phyloP scores from a whole-genome alignment of 768 basidiomycete genomes.

The Rhizopogon roseolus region DNA sequence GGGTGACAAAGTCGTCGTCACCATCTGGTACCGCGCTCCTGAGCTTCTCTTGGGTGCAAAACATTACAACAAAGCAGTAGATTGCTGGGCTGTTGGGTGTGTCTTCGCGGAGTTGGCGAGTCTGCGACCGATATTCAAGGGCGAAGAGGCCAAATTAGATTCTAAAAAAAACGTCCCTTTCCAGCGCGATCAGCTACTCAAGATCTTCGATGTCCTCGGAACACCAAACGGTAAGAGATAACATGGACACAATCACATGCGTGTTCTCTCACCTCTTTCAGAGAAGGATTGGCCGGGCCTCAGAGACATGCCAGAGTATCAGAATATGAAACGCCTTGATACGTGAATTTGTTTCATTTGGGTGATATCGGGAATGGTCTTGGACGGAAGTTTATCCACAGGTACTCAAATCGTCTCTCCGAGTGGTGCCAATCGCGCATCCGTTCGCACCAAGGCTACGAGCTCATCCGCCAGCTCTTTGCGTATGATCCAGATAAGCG shows the following conservation, averaged over 20 bases:
- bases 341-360: slow-evolving; percentile 36
- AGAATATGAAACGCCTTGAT: slow-evolving; percentile 76
- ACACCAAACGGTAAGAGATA: slow-evolving; percentile 71
- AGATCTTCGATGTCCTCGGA: slow-evolving; percentile 94
- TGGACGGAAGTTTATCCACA: slow-evolving; percentile 17
- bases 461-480: slow-evolving; percentile 84
- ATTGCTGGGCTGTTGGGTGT: slow-evolving; percentile 97
- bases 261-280: slow-evolving; percentile 23
- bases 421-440: slow-evolving; percentile 75
- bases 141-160: slow-evolving; percentile 97
- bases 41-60: slow-evolving; percentile 95
- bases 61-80: slow-evolving; percentile 95
- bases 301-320: slow-evolving; percentile 83
- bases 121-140: slow-evolving; percentile 95
- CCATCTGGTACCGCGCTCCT: slow-evolving; percentile 98
- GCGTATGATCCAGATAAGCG: slow-evolving; percentile 87
- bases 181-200: slow-evolving; percentile 90
- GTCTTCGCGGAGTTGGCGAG: slow-evolving; percentile 95
- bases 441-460: slow-evolving; percentile 60
- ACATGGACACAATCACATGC: background rate
- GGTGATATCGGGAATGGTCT: slow-evolving; percentile 1
- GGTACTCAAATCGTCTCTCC: slow-evolving; percentile 55
- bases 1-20: slow-evolving; percentile 98
- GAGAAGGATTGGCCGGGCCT: slow-evolving; percentile 88
- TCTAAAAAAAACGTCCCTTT: slow-evolving; percentile 97